Percentiles rank a stretch among this genome's conserved stretches.
Conservation (phyloP, 352 stramenopile genomes). For the Phytophthora europaea region DNA sequence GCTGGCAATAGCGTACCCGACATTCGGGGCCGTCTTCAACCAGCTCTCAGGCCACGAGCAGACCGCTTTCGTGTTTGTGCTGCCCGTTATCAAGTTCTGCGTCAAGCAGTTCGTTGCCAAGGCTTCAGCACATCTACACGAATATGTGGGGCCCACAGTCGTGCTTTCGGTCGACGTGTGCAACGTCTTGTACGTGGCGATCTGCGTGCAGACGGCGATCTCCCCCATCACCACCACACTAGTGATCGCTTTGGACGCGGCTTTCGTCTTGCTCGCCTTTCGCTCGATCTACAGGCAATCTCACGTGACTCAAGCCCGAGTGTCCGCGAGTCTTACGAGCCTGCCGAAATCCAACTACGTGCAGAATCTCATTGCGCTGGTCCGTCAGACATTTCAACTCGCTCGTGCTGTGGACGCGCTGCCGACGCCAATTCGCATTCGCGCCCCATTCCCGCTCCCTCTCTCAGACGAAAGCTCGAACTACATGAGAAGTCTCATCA, state of each 20-base stretch:
- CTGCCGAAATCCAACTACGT: not conserved
- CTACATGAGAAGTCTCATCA: not conserved
- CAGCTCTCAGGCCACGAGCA: constrained; percentile 23
- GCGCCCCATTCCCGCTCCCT: not conserved
- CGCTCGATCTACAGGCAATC: constrained; percentile 23
- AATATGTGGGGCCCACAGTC: constrained; percentile 27
- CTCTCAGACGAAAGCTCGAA: not conserved
- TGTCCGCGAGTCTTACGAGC: not conserved
- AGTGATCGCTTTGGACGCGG: constrained; percentile 29
- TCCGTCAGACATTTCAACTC: not conserved
- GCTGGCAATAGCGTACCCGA: constrained; percentile 27
- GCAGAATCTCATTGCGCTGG: not conserved
- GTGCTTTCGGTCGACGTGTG: constrained; percentile 48
- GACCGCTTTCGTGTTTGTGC: constrained; percentile 22
- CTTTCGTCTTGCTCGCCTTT: constrained; percentile 18
- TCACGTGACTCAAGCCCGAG: not conserved
- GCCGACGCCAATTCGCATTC: not conserved
- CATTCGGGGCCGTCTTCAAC: constrained; percentile 31
- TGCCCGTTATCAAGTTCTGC: constrained; percentile 29
- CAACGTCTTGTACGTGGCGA: constrained; percentile 38
- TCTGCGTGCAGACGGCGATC: constrained; percentile 39
- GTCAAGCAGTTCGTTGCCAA: constrained; percentile 32
- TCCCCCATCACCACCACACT: constrained; percentile 21
- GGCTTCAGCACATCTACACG: constrained; percentile 21
- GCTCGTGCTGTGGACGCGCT: not conserved